Conservation (phyloP, 345 rosid genomes). For the Stellera chamaejasme region DNA sequence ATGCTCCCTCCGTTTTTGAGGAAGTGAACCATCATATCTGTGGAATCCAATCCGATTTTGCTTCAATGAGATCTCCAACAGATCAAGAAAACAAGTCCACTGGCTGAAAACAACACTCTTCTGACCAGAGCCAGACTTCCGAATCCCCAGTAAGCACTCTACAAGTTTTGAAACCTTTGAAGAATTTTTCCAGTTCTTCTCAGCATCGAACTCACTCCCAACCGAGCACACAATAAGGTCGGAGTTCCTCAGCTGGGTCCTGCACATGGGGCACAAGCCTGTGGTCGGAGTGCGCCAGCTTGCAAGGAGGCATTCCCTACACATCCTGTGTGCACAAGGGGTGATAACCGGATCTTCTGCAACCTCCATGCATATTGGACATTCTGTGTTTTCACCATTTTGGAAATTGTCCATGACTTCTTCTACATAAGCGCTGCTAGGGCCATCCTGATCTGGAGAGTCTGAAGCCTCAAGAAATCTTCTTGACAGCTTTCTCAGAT, state of each 20-base stretch:
- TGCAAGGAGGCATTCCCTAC: constrained; percentile 57
- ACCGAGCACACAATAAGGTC: constrained; percentile 56
- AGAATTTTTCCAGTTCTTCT: constrained; percentile 60
- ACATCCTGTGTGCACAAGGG: constrained; percentile 63
- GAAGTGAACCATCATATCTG: constrained; percentile 46
- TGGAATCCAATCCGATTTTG: constrained; percentile 38
- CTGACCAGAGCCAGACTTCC: constrained; percentile 28
- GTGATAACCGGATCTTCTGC: constrained; percentile 70
- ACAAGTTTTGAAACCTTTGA: constrained; percentile 48
- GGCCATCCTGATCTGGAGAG: constrained; percentile 21
- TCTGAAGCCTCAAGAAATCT: constrained; percentile 39
- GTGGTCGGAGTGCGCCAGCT: constrained; percentile 41
- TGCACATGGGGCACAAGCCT: constrained; percentile 53
- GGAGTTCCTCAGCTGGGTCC: constrained; percentile 29
- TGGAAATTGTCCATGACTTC: constrained; percentile 48
- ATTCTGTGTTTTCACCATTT: constrained; percentile 40
- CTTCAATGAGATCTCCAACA: constrained; percentile 46
- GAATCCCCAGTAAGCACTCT: constrained; percentile 38
- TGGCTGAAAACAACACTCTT: constrained; percentile 70
- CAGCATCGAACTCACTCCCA: constrained; percentile 45
- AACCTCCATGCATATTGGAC: constrained; percentile 60
- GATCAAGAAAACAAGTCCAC: constrained; percentile 66
- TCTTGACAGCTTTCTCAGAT: constrained; percentile 49
- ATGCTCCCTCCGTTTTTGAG: constrained; percentile 53
- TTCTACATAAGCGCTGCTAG: constrained; percentile 38